A percentile compares a stretch with the other conserved stretches of the same genome.
Evolutionary conservation across 2,329 filamentous ascomycete species (phyloP).

Genomic region (Diaporthe citrichinensis): DNA sequence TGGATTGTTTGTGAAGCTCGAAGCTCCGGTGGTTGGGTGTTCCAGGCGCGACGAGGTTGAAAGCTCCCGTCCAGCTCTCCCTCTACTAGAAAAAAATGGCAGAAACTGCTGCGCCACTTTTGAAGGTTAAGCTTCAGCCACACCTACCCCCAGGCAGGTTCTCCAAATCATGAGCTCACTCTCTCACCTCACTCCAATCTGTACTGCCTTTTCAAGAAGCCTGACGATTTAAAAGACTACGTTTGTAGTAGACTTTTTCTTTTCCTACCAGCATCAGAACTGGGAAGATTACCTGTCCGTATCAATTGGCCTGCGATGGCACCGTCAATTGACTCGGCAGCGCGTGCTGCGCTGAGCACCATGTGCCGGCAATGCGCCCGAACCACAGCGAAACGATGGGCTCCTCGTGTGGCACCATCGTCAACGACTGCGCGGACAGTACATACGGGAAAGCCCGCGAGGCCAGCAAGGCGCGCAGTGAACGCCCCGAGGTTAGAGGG

Average conservation of each 20-base stretch:
- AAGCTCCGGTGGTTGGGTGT: constrained; percentile 31
- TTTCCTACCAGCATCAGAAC: background rate
- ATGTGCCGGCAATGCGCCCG: constrained; percentile 42
- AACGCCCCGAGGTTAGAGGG: constrained; percentile 1
- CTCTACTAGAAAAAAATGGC: constrained; percentile 22
- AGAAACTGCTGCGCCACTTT: constrained; percentile 24
- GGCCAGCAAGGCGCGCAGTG: constrained; percentile 20
- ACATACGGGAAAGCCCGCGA: constrained; percentile 35
- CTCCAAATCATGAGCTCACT: constrained; percentile 36
- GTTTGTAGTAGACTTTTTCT: background rate
- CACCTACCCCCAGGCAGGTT: constrained; percentile 10
- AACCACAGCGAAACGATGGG: constrained; percentile 30
- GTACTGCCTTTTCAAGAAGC: background rate
- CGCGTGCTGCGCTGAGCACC: constrained; percentile 40
- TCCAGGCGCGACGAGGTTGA: constrained; percentile 20
- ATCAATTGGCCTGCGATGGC: constrained; percentile 33
- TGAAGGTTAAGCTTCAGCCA: constrained; percentile 28
- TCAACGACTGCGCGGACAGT: constrained; percentile 32
- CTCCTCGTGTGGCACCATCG: constrained; percentile 31
- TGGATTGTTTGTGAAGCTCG: constrained; percentile 34
- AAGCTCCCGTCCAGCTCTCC: constrained; percentile 8
- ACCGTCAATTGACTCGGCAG: constrained; percentile 40
- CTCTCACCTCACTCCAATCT: constrained; percentile 1
- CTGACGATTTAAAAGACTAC: constrained; percentile 14
- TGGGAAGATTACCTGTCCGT: background rate